Evolutionary conservation across 106 monocot species (phyloP), one percentile per base, ranked within the genome.

Genomic region (Dendrobium officinale): DNA sequence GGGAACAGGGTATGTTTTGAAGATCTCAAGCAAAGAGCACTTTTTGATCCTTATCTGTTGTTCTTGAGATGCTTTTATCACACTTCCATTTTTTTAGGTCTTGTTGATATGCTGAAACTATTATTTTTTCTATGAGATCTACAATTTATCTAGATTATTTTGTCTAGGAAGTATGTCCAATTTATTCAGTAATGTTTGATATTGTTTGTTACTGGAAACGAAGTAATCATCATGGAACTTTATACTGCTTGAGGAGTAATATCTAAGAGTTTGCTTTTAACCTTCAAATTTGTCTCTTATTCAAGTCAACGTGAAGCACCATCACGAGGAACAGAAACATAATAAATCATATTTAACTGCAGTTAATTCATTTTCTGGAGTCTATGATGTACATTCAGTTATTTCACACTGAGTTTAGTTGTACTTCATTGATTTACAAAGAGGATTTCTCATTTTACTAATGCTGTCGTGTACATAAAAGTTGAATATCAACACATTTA

Each of bases 1-100:
- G 79, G 81, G 77, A 88, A 81, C 75, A 88, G 87, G 96, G 96
- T 96, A 89, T 42, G n/a, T 44, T 37, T 42, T 74, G 43, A 74
- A 72, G 8, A 42, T 74, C 42, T 74, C 43, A 74, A 43, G 18
- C 9, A 5, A 43, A 43, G 6, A 42, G 0, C 37, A 70, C 33
- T 70, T 37, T 9, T 37, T 66, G 26, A 70, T 29, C 11, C 37
- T 37, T 70, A 9, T 37, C 13, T 33, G 3, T 6, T 11, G 31
- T 31, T 4, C 68, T 37, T 70, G 29, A 40, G 9, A 37, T 0
- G 33, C 13, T 33, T 70, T 10, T 2, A 70, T 37, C 64, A 9
- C 26, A 66, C 72, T 33, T 27, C 3, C 42, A 43, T 74, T 42
- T 74, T 20, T 2, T 42, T 4, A 5, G 43, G 8, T 42, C 27